These are phyloP conservation scores for Erodium chrysanthum DNA, from an alignment of 441 rosid species.

Conservation along the genomic window DNA sequence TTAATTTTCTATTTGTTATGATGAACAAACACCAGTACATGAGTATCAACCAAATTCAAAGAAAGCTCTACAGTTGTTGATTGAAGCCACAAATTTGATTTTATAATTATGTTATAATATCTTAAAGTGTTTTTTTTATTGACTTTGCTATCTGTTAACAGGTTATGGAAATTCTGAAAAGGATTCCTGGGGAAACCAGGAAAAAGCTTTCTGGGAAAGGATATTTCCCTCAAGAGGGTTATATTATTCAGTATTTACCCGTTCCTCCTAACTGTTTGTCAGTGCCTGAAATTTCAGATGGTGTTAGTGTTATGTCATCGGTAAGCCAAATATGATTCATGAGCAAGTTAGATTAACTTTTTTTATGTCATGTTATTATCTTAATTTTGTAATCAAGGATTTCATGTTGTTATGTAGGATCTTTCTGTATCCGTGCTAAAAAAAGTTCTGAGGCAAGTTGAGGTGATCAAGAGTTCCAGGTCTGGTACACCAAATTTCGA, in stretches of 20 bases:
- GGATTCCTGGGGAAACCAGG: slow-evolving; percentile 53
- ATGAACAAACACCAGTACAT: not conserved
- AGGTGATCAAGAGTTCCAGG: slow-evolving; percentile 52
- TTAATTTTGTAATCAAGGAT: slow-evolving; percentile 12
- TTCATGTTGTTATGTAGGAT: slow-evolving; percentile 46
- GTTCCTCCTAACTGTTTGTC: slow-evolving; percentile 95
- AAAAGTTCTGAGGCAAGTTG: slow-evolving; percentile 68
- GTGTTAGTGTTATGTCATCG: slow-evolving; percentile 71
- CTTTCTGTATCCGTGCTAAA: slow-evolving; percentile 60
- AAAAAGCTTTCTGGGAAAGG: slow-evolving; percentile 70
- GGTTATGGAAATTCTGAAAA: slow-evolving; percentile 76
- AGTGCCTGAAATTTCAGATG: slow-evolving; percentile 83
- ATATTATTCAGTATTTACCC: slow-evolving; percentile 61
- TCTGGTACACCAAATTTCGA: slow-evolving; percentile 80
- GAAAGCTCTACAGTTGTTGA: not conserved
- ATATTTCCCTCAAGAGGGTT: slow-evolving; percentile 90
- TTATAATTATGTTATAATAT: not conserved
- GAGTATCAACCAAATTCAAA: not conserved
- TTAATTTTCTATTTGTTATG: not conserved
- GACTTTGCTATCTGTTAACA: slow-evolving; percentile 18
- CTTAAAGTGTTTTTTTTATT: not conserved
- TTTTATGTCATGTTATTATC: slow-evolving; percentile 9
- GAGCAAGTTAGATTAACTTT: slow-evolving; percentile 14
- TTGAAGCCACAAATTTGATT: not conserved
- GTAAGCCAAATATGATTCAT: slow-evolving; percentile 36